Evolutionary conservation across 176 grass and related monocot genomes (phyloP).

Genomic region (Phoenix dactylifera): DNA sequence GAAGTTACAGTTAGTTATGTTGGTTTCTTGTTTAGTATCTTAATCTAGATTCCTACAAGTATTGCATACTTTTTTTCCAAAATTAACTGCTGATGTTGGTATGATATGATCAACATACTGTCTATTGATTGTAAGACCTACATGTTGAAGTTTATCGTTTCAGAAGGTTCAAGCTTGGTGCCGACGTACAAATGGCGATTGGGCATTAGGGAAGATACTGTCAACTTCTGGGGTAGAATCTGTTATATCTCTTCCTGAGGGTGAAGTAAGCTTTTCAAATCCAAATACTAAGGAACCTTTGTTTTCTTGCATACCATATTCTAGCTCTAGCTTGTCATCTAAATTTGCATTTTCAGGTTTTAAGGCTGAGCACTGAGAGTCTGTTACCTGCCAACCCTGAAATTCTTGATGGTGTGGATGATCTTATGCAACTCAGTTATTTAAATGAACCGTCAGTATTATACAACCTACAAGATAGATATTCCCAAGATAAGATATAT

Average conservation of each 20-base stretch:
- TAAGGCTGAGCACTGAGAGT: slow-evolving; percentile 63
- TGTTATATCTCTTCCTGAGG: slow-evolving; percentile 55
- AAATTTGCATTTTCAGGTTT: slow-evolving; percentile 41
- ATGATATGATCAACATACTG: not conserved
- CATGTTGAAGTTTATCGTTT: slow-evolving; percentile 19
- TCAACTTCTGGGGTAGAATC: slow-evolving; percentile 66
- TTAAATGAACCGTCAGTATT: slow-evolving; percentile 90
- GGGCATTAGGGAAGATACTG: slow-evolving; percentile 73
- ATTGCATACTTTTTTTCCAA: not conserved
- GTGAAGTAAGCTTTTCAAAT: slow-evolving; percentile 51
- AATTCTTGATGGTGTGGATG: slow-evolving; percentile 95
- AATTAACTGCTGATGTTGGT: not conserved
- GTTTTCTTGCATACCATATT: slow-evolving; percentile 4
- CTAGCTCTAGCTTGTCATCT: slow-evolving; percentile 11
- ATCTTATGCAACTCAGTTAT: slow-evolving; percentile 99
- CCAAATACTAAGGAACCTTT: not conserved
- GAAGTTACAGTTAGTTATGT: no score
- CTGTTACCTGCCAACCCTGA: slow-evolving; percentile 90
- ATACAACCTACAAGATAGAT: slow-evolving; percentile 93
- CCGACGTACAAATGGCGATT: slow-evolving; percentile 63
- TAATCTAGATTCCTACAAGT: no score
- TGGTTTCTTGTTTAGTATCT: no score
- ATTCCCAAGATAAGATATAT: slow-evolving; percentile 80
- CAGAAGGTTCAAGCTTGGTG: slow-evolving; percentile 88
- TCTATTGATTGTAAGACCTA: slow-evolving; percentile 3